These are phyloP conservation scores for Citrus reticulata DNA, from an alignment of 345 rosid genomes.

Conservation along the genomic window DNA sequence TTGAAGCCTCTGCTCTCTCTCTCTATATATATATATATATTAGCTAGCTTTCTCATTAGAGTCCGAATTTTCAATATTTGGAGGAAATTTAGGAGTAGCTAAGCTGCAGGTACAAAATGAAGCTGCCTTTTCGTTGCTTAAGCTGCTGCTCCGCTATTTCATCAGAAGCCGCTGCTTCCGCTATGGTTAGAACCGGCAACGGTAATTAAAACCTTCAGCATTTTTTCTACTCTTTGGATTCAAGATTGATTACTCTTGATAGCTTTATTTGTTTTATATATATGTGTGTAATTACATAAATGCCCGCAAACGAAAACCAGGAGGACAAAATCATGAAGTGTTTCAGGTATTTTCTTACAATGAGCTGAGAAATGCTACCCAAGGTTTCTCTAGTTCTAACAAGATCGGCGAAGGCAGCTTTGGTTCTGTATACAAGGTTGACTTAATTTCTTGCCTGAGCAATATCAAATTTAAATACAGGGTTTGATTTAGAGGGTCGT, in stretches of 20 bases:
- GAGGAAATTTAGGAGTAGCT: background rate
- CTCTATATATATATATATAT: background rate
- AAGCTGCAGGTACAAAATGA: constrained; percentile 18
- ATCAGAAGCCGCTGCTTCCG: background rate
- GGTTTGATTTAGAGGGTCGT: no score
- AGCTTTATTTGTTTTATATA: background rate
- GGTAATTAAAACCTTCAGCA: background rate
- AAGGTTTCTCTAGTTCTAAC: constrained; percentile 37
- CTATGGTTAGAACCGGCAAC: constrained; percentile 1
- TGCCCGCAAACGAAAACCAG: constrained; percentile 7
- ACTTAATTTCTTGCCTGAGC: background rate
- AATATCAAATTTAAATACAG: background rate
- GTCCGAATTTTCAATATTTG: background rate
- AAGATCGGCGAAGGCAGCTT: constrained; percentile 63
- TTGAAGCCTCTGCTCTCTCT: background rate
- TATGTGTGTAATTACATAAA: no score
- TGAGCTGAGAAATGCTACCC: constrained; percentile 43
- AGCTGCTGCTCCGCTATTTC: constrained; percentile 13
- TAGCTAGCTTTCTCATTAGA: background rate
- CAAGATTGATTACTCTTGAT: background rate
- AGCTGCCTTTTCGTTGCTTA: constrained; percentile 17
- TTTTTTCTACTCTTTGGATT: background rate
- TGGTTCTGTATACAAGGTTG: constrained; percentile 60
- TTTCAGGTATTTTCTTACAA: constrained; percentile 34
- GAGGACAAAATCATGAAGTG: constrained; percentile 15